Base-by-base conservation (phyloP, 1,284 basidiomycete species). In the Leccinum glutinopallens region DNA sequence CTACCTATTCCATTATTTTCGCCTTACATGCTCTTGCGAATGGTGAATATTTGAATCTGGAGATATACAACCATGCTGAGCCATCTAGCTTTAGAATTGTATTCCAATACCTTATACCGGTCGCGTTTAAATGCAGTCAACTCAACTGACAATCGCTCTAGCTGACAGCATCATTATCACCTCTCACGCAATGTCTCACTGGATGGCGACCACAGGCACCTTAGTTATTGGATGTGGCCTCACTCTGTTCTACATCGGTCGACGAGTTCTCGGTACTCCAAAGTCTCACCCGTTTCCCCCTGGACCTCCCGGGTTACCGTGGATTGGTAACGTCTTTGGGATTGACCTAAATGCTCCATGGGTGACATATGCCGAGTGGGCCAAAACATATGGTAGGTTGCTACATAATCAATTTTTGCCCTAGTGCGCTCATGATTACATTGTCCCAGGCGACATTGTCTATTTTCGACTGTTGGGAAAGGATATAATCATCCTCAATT, bases 311-410 rank as follows among this genome's bases (percentile, higher is more conserved):
- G 66, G 65, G 2, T 25, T 66, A 17, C 65, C 66, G 2, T 66
- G 55, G 66, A 7, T 67, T 0, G 62, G 65, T 12, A 66, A 41
- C 2, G 56, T 66, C 12, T 33, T 65, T 6, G 65, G 58, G 37
- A 32, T 69, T 32, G 6, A 63, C 17, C 2, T 41, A 8, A 25
- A 13, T 58, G 41, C 63, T 5, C 65, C 65, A 6, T 66, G 65
- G 65, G 37, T 10, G 22, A 66, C 65, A 13, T 66, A 65, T 19
- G 5, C 66, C 2, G 63, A 57, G 32, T 68, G 66, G 66, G 58
- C 51, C 22, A 65, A 29, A 54, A 35, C 72, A 76, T 63, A 56
- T n/a, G 55, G 55, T 57, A 33, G n/a, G 55, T 22, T 35, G 19
- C 12, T 22, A 25, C 19, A 15, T 35, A 10, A n/a, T 35, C 32